Conservation (phyloP, 2,329 filamentous ascomycete genomes). For the Graphilbum ipis-grandicollis region DNA sequence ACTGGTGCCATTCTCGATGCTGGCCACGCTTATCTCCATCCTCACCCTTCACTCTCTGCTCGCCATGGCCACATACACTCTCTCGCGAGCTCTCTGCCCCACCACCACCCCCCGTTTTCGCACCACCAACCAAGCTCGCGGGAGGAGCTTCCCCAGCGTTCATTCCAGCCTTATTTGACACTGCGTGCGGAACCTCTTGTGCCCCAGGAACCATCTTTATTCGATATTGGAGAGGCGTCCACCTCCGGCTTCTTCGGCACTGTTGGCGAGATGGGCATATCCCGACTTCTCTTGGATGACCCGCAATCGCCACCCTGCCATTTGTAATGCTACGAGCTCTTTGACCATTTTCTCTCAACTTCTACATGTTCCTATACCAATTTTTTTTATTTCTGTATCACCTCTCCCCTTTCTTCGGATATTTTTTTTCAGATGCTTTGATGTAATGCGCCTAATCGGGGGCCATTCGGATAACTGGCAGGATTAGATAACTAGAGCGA, state of each 20-base stretch:
- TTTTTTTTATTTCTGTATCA: too few relatives aligned
- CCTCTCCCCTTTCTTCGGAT: neutral
- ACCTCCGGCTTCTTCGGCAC: conserved; percentile 22
- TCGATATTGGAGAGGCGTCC: conserved; percentile 27
- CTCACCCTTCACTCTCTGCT: neutral
- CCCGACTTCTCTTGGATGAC: conserved; percentile 35
- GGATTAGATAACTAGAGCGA: neutral
- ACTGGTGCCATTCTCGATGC: conserved; percentile 23
- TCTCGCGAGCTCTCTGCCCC: neutral
- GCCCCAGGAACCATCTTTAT: conserved; percentile 14
- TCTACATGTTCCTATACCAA: too few relatives aligned
- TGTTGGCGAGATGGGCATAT: conserved; percentile 44
- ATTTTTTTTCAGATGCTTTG: neutral
- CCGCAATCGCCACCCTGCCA: neutral
- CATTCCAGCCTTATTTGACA: conserved; percentile 16
- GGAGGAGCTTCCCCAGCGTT: conserved; percentile 29
- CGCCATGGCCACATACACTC: neutral
- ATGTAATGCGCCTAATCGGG: neutral
- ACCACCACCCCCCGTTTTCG: neutral
- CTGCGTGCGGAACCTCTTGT: conserved; percentile 14
- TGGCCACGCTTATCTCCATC: conserved; percentile 10
- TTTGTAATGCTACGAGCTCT: neutral
- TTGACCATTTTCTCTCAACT: neutral
- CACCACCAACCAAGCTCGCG: conserved; percentile 20
- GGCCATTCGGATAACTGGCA: neutral